Base-by-base conservation (phyloP, 2,329 filamentous ascomycete species). In the Phaeosphaeriaceae sp. region DNA sequence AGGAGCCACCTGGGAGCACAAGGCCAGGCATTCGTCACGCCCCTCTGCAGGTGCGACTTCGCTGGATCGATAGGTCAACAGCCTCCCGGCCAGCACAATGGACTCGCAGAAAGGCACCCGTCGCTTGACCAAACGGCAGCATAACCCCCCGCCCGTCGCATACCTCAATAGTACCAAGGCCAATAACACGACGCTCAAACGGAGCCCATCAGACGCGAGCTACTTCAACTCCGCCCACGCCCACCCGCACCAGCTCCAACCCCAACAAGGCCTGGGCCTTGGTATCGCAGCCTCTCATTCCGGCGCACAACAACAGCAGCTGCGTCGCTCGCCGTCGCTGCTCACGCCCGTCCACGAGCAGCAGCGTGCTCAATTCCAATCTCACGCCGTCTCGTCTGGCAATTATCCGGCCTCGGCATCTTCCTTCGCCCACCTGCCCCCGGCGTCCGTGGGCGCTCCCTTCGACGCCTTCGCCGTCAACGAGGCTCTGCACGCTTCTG, bases 391-490 rank as follows among this genome's bases (percentile, higher is more conserved):
- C 31, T 36, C 31, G 31, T 36, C 31, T 36, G 45, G 11, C 21
- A 48, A 48, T 27, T 25, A 48, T 36, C 53, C 31, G 31, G 31
- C 31, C 31, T 36, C 31, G 31, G 10, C 56, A 50, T 33, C 58
- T 36, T 48, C 57, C 47, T 41, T 54, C 44, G 58, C 54, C 22
- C 50, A 58, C 50, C 53, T 67, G 20, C 58, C 57, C 11, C 56
- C 61, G 21, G 58, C 62, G 20, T 54, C 58, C 25, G 61, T 63
- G 15, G 79, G 79, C 55, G 66, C 70, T 59, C 72, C 76, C 59
- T 81, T 81, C 70, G 77, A 72, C 52, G 70, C 71, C 50, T 70
- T 70, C 55, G 66, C 79, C 58, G 68, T 76, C 63, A 67, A 73
- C 65, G 77, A 61, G 40, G 58, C 66, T 24, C 60, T 63, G 40